Percentiles rank a stretch among this genome's conserved stretches.
Evolutionary conservation across 139 green algal genomes (phyloP).

Genomic region (Mesotaenium endlicherianum): DNA sequence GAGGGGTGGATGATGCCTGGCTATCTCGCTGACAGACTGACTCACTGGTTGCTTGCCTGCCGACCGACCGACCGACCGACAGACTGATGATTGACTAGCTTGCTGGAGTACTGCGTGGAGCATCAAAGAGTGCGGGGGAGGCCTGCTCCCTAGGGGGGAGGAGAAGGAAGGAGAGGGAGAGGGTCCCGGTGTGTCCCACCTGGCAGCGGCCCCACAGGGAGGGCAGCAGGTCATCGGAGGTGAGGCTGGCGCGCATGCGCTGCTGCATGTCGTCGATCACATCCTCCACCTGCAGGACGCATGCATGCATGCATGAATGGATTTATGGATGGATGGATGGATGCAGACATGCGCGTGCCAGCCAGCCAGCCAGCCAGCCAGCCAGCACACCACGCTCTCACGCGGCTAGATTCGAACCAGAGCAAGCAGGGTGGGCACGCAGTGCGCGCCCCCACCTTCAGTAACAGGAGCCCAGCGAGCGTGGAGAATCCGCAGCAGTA

Average conservation of each 20-base stretch:
- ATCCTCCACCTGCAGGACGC: conserved; percentile 33
- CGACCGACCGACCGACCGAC: not conserved
- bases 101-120: not conserved
- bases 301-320: not conserved
- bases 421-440: no score
- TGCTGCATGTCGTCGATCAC: conserved; percentile 25
- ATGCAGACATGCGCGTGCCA: no score
- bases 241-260: conserved; percentile 24
- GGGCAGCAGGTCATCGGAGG: conserved; percentile 25
- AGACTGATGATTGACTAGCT: not conserved
- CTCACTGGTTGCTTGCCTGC: no score
- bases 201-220: conserved; percentile 40
- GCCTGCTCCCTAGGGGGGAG: not conserved
- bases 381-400: no score
- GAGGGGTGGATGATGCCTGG: no score
- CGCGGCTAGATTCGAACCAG: no score
- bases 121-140: not conserved
- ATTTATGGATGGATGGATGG: not conserved
- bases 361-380: no score
- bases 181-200: not conserved
- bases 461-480: no score
- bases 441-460: no score
- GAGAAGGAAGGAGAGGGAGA: not conserved
- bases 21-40: no score
- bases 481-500: no score